These are phyloP conservation scores for Coprinopsis cinerea DNA, from an alignment of 768 basidiomycete species.

Conservation along the genomic window DNA sequence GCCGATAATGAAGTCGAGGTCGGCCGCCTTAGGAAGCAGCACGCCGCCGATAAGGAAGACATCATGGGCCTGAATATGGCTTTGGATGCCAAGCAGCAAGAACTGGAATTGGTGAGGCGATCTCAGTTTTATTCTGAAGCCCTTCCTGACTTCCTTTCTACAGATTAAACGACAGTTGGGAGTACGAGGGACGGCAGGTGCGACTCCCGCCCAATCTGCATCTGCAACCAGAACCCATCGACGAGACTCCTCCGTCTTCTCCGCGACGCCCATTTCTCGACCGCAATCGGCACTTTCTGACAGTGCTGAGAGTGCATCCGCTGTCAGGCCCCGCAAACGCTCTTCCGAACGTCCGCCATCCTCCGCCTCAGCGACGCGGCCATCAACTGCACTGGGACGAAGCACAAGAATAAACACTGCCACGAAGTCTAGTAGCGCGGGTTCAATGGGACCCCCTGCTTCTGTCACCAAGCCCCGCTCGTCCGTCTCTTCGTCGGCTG, in stretches of 20 bases:
- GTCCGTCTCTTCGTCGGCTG: conserved; percentile 27
- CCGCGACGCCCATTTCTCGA: conserved; percentile 45
- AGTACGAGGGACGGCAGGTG: conserved; percentile 49
- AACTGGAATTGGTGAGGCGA: conserved; percentile 73
- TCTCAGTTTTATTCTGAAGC: neutral
- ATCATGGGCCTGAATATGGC: conserved; percentile 83
- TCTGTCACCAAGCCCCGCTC: conserved; percentile 27
- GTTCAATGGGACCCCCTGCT: conserved; percentile 45
- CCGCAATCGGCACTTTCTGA: conserved; percentile 56
- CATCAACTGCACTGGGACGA: conserved; percentile 24
- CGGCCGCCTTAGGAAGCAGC: conserved; percentile 62
- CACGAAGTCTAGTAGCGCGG: conserved; percentile 25
- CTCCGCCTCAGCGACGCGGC: conserved; percentile 30
- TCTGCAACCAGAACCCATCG: conserved; percentile 38
- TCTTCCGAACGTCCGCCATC: conserved; percentile 31
- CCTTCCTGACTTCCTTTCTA: conserved; percentile 4
- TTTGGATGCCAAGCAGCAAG: conserved; percentile 90
- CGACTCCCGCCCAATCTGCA: conserved; percentile 41
- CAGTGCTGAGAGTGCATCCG: conserved; percentile 29
- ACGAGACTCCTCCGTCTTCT: conserved; percentile 53
- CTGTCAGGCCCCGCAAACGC: conserved; percentile 22
- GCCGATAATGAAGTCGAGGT: conserved; percentile 82
- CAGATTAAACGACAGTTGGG: conserved; percentile 63
- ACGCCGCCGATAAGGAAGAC: conserved; percentile 69
- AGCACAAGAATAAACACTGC: conserved; percentile 20